Evolutionary conservation across 352 stramenopile species (phyloP), one percentile per base, ranked within the genome.

Genomic region (Lagenidium giganteum): DNA sequence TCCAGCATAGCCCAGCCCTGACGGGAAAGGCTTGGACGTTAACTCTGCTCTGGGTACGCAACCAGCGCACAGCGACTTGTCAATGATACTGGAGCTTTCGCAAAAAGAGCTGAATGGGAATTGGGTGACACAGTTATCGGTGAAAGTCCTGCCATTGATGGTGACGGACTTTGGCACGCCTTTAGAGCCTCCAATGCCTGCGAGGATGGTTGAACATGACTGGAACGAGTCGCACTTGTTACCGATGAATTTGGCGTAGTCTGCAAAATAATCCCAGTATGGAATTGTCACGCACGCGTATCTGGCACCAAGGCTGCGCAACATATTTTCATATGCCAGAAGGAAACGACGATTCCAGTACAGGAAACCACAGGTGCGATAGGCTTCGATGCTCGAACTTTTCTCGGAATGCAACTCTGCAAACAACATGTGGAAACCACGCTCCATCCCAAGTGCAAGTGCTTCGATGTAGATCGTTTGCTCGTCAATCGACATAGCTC

Each of bases 201-300:
- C 50, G 1, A 79, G 42, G 41, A 78, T 76, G 7, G 42, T 31
- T 9, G 62, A 64, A 34, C 62, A 83, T 3, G 51, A 39, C 41
- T 69, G 57, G 6, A 79, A 47, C 39, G 57, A 57, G 3, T 18
- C 46, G 45, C 67, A 77, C 17, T 28, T 37, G 1, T 41, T 29
- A 18, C 47, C 43, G 2, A 74, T 18, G 6, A 60, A 54, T 16
- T 52, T 50, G 5, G 62, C 47, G 38, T 71, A 75, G 45, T 82
- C 67, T 2, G 66, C 66, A 21, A 76, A 75, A 42, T 61, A 74
- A 50, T 83, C 70, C 67, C 68, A 83, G 49, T 80, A 83, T 31
- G 70, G 70, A 16, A 83, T 64, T 9, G 67, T 74, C 20, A 82
- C 21, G 39, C 58, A 76, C 12, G 54, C 53, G 27, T 52, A 78